Conservation (phyloP, 352 stramenopile species). For the Phytophthora kernoviae region DNA sequence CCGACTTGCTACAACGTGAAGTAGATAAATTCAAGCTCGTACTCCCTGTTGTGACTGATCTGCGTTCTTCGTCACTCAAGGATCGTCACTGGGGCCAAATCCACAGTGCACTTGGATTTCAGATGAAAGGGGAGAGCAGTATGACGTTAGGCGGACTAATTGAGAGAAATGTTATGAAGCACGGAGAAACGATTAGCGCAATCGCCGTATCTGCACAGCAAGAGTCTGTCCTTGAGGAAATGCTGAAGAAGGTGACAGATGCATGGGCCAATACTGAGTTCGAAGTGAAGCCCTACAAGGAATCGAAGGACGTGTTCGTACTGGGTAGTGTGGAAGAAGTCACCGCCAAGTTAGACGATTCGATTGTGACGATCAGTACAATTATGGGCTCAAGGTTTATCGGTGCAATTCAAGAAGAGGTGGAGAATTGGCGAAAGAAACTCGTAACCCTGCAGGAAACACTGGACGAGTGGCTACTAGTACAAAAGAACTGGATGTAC, state of each 20-base stretch:
- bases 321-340: constrained; percentile 92
- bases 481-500: constrained; percentile 92
- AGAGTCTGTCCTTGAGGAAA: constrained; percentile 92
- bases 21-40: constrained; percentile 93
- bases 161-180: constrained; percentile 85
- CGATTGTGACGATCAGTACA: constrained; percentile 93
- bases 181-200: constrained; percentile 85
- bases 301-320: constrained; percentile 93
- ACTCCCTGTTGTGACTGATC: constrained; percentile 75
- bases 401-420: constrained; percentile 88
- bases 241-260: constrained; percentile 93
- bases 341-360: constrained; percentile 91
- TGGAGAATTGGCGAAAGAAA: constrained; percentile 88
- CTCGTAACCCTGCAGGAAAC: constrained; percentile 86
- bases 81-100: constrained; percentile 83
- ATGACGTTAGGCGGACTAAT: constrained; percentile 91
- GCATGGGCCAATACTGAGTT: constrained; percentile 91
- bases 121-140: constrained; percentile 78
- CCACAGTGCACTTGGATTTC: constrained; percentile 84
- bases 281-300: constrained; percentile 93
- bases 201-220: constrained; percentile 90
- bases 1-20: constrained; percentile 77
- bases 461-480: constrained; percentile 87
- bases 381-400: constrained; percentile 93
- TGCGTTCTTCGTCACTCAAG: constrained; percentile 67